These are phyloP conservation scores for Pyrrhoderma lamaoense DNA, from an alignment of 1,284 basidiomycete genomes.

Conservation along the genomic window DNA sequence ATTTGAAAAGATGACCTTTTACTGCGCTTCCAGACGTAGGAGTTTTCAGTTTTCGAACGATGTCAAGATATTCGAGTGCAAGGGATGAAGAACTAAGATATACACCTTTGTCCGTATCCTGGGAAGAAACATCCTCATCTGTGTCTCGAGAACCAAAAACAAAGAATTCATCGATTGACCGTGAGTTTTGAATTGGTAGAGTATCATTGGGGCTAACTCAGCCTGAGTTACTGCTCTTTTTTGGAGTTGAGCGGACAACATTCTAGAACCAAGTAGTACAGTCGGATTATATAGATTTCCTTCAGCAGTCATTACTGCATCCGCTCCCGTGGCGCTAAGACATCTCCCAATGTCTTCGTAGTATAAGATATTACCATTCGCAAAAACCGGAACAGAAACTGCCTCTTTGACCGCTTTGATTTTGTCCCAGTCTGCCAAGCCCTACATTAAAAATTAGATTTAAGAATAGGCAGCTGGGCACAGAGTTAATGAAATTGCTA, in stretches of 20 bases:
- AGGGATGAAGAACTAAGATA: constrained; percentile 61
- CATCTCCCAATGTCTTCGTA: constrained; percentile 75
- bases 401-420: constrained; percentile 83
- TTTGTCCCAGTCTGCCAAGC: constrained; percentile 80
- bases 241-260: constrained; percentile 12
- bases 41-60: constrained; percentile 70
- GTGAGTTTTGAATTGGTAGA: constrained; percentile 19
- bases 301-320: constrained; percentile 95
- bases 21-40: constrained; percentile 70
- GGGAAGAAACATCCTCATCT: too few species aligned
- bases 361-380: constrained; percentile 95
- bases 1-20: constrained; percentile 90
- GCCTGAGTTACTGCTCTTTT: too few species aligned
- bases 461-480: background rate
- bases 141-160: constrained; percentile 17
- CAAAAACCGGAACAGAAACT: constrained; percentile 89
- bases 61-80: constrained; percentile 82
- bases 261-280: constrained; percentile 45
- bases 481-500: constrained; percentile 16
- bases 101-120: constrained; percentile 30
- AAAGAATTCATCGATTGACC: constrained; percentile 25
- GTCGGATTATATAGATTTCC: constrained; percentile 93
- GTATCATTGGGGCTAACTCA: too few species aligned
- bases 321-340: constrained; percentile 75
- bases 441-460: constrained; percentile 33